Conservation (phyloP, 106 monocot genomes). For the Posidonia australis region DNA sequence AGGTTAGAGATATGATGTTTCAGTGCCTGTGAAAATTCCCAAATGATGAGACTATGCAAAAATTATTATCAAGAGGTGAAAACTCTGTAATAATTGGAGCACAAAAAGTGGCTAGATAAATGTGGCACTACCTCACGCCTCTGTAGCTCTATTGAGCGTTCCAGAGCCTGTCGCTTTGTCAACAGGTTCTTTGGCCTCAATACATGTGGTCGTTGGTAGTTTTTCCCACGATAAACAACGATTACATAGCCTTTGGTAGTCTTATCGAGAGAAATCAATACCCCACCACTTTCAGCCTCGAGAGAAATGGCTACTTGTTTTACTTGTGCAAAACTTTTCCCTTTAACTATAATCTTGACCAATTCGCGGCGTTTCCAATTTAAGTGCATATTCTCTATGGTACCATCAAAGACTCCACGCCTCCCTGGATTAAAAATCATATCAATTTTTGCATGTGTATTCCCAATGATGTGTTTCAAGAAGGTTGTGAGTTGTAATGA, state of each 20-base stretch:
- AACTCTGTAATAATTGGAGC: neutral
- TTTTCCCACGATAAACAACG: conserved; percentile 84
- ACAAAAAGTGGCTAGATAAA: neutral
- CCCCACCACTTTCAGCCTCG: conserved; percentile 93
- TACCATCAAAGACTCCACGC: conserved; percentile 86
- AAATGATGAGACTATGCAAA: neutral
- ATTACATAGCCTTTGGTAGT: conserved; percentile 90
- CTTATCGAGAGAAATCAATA: conserved; percentile 87
- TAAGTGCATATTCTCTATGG: conserved; percentile 81
- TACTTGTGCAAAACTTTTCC: conserved; percentile 74
- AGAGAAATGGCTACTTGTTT: conserved; percentile 87
- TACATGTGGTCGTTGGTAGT: conserved; percentile 50
- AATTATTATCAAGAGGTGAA: neutral
- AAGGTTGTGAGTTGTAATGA: neutral
- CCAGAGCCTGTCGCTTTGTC: conserved; percentile 68
- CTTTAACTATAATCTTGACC: conserved; percentile 75
- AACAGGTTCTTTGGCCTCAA: conserved; percentile 73
- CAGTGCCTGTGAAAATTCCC: conserved; percentile 39
- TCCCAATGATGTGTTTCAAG: neutral
- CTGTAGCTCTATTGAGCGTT: conserved; percentile 91
- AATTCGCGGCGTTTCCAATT: conserved; percentile 82
- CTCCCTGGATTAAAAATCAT: conserved; percentile 33
- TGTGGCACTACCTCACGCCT: conserved; percentile 68
- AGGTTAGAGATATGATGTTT: conserved; percentile 61
- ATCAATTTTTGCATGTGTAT: neutral